A percentile compares a stretch with the other conserved stretches of the same genome.
Conservation (phyloP, 176 grass and related monocot genomes). For the Oryza coarctata region DNA sequence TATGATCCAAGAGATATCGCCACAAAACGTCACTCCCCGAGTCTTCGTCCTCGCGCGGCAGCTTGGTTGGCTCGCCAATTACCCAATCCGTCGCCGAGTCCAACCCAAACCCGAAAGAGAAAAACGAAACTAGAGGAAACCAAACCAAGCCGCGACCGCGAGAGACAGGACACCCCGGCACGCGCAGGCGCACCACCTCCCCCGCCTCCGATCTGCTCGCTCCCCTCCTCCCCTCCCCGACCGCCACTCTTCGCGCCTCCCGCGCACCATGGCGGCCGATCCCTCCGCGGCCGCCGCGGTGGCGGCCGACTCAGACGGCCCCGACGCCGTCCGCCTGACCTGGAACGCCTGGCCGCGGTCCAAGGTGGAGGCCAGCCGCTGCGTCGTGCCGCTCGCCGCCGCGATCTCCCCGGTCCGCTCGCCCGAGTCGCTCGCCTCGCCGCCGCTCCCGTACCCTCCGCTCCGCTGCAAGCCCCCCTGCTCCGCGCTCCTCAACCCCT, state of each 20-base stretch:
- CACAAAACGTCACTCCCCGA: too few species aligned
- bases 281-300: slow-evolving; percentile 6
- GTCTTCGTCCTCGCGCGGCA: too few species aligned
- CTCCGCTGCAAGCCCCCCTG: slow-evolving; percentile 95
- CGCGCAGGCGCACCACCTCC: slow-evolving; percentile 14
- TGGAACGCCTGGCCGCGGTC: slow-evolving; percentile 91
- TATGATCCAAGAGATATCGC: too few species aligned
- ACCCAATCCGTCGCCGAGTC: too few species aligned
- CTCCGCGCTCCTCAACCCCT: slow-evolving; percentile 76
- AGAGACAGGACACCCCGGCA: not conserved
- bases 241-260: not conserved
- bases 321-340: slow-evolving; percentile 79
- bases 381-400: slow-evolving; percentile 82
- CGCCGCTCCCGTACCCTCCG: slow-evolving; percentile 71
- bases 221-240: not conserved
- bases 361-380: slow-evolving; percentile 96
- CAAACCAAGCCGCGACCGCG: not conserved
- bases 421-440: slow-evolving; percentile 50
- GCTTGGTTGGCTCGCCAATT: too few species aligned
- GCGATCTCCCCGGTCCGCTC: slow-evolving; percentile 58
- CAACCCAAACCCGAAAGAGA: not conserved
- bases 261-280: slow-evolving; percentile 26
- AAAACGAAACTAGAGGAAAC: not conserved
- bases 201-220: slow-evolving; percentile 25
- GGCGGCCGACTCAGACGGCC: slow-evolving; percentile 60